Conservation (phyloP, 805 yeast genomes). For the Ogataea saltuana region DNA sequence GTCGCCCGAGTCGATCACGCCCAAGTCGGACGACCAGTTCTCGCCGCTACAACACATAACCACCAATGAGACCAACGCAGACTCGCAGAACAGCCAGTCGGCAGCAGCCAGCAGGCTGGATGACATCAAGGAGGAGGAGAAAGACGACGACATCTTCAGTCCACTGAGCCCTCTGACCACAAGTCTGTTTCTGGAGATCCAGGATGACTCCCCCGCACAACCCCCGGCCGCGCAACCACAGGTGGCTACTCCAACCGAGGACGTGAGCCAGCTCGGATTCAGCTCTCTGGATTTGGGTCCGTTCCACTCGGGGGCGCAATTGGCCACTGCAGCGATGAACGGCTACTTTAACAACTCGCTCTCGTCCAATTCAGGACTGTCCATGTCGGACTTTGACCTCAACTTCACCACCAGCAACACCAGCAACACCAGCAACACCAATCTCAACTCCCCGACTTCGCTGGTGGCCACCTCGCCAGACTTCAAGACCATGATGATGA, state of each 20-base stretch:
- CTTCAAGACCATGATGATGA: constrained; percentile 12
- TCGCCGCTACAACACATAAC: constrained; percentile 20
- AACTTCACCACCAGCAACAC: constrained; percentile 8
- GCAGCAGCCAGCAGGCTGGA: constrained; percentile 8
- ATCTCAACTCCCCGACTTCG: constrained; percentile 18
- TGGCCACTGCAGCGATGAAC: constrained; percentile 34
- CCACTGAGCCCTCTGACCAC: constrained; percentile 19
- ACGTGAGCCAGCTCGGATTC: constrained; percentile 1
- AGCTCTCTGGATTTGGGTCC: constrained; percentile 26
- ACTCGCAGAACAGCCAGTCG: constrained; percentile 7
- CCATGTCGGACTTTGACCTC: constrained; percentile 34
- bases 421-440: constrained; percentile 5
- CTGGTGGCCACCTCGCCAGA: constrained; percentile 21
- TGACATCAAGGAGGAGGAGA: constrained; percentile 28
- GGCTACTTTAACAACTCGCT: constrained; percentile 17
- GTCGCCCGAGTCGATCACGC: constrained; percentile 30
- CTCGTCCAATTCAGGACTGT: constrained; percentile 18
- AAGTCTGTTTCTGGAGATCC: constrained; percentile 5
- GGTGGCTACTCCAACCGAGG: constrained; percentile 1
- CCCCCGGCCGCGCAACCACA: background rate
- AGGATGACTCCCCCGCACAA: constrained; percentile 3
- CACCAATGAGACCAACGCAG: constrained; percentile 13
- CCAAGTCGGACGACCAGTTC: constrained; percentile 26
- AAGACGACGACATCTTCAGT: constrained; percentile 14
- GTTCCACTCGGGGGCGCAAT: constrained; percentile 34